A percentile compares a stretch with the other conserved stretches of the same genome.
Evolutionary conservation across 2,329 filamentous ascomycete genomes (phyloP).

Genomic region (Delphinella strobiligena): DNA sequence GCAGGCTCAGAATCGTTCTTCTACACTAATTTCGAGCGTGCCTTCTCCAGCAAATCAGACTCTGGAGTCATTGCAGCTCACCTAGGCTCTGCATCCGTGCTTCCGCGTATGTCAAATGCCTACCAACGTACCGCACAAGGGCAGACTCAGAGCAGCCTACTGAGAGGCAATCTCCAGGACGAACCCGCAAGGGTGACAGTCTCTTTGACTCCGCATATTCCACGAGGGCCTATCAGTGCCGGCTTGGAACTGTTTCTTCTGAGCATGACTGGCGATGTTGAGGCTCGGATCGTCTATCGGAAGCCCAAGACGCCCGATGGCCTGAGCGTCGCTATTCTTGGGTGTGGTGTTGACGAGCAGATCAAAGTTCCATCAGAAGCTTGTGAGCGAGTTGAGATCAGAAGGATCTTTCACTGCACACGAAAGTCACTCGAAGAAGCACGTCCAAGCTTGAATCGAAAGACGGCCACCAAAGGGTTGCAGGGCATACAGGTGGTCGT

Average conservation of each 20-base stretch:
- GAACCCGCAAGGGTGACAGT: not conserved
- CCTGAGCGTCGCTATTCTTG: conserved; percentile 7
- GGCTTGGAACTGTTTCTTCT: conserved; percentile 21
- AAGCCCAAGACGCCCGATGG: conserved; percentile 1
- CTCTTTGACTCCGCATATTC: not conserved
- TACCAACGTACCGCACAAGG: not conserved
- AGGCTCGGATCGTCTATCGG: not conserved
- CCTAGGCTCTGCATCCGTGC: conserved; percentile 22
- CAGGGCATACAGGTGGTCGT: not conserved
- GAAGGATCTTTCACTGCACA: too few relatives aligned
- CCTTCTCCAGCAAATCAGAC: conserved; percentile 12
- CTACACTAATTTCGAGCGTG: conserved; percentile 25
- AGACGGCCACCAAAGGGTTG: too few relatives aligned
- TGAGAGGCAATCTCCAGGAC: too few relatives aligned
- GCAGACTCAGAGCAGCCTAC: too few relatives aligned
- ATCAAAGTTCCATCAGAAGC: not conserved
- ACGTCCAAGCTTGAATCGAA: too few relatives aligned
- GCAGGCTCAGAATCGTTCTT: conserved; percentile 26
- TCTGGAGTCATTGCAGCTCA: conserved; percentile 8
- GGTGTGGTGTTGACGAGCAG: not conserved
- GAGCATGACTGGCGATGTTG: conserved; percentile 20
- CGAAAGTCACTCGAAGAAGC: too few relatives aligned
- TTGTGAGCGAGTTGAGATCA: not conserved
- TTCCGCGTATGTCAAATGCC: conserved; percentile 14
- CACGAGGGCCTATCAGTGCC: not conserved